Evolutionary conservation across 345 rosid genomes (phyloP), one percentile per base, ranked within the genome.

Genomic region (Eucalyptus microcorys): DNA sequence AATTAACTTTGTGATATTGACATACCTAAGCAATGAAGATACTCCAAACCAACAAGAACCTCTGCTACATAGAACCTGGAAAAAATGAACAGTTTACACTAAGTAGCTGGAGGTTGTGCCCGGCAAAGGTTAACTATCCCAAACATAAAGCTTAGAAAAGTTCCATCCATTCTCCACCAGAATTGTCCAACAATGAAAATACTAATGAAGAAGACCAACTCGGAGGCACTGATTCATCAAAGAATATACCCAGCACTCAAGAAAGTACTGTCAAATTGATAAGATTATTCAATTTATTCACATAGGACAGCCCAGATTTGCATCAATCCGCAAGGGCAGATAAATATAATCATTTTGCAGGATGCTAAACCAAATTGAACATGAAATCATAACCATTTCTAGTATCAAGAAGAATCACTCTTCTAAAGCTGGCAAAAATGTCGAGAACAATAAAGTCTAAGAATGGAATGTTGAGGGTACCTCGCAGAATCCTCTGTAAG

Each of bases 1-100:
- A 52, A 90, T 80, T 71, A 85, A 81, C 80, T 81, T 81, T 57
- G 8, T n/a, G 61, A 49, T 42, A 88, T 61, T n/a, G 32, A 84
- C 55, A 87, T 94, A 98, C 99, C 99, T 93, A 98, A 93, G 94
- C 98, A 98, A 83, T 98, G 99, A 91, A 98, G 98, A 92, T 98
- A 98, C 91, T 98, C 99, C 93, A 98, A 91, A 88, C 96, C 94
- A 88, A 94, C 92, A 84, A 96, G 95, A 26, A 98, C 98, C 92
- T 98, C 99, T 50, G 99, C 99, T 79, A 95, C 98, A 89, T 94
- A 98, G 93, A 98, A 98, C 96, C 99, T 98, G 96, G 85, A 90
- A 88, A 91, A 49, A 50, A 86, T 85, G 27, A 50, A 50, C 57
- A 37, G 27, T 17, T 86, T 86, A 52, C 30, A 53, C n/a, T 24